Percentiles rank a stretch among this genome's conserved stretches.
phyloP scores from a whole-genome alignment of 1,139 yeast species.

The Yamadazyma sp. region DNA sequence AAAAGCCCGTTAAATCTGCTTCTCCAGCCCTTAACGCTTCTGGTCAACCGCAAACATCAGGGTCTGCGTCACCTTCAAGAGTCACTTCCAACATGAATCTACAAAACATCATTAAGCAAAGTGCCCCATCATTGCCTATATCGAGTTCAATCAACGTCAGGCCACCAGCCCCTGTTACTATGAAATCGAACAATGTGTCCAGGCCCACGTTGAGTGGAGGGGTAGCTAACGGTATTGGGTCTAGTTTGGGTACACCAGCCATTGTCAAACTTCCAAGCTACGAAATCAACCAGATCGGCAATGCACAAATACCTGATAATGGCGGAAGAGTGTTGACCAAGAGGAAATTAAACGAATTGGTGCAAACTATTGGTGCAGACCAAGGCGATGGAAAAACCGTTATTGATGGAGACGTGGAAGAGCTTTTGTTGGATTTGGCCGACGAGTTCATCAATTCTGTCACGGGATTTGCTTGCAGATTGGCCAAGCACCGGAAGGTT shows the following conservation, averaged over 20 bases:
- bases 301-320: conserved; percentile 40
- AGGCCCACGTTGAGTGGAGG: conserved; percentile 89
- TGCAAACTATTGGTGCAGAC: conserved; percentile 76
- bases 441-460: conserved; percentile 93
- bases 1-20: conserved; percentile 10
- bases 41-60: conserved; percentile 6
- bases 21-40: conserved; percentile 8
- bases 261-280: conserved; percentile 73
- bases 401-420: conserved; percentile 97
- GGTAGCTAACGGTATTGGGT: conserved; percentile 63
- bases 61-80: conserved; percentile 12
- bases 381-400: conserved; percentile 86
- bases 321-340: conserved; percentile 86
- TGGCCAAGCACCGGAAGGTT: conserved; percentile 93
- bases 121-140: conserved; percentile 73
- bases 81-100: conserved; percentile 22
- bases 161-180: conserved; percentile 60
- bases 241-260: conserved; percentile 72
- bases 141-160: conserved; percentile 66
- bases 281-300: conserved; percentile 59
- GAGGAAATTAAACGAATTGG: conserved; percentile 82
- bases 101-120: conserved; percentile 56
- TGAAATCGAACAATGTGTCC: conserved; percentile 47
- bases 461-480: conserved; percentile 87
- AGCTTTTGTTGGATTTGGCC: conserved; percentile 82